Base-by-base conservation (phyloP, 345 rosid genomes). In the Gossypium mustelinum region DNA sequence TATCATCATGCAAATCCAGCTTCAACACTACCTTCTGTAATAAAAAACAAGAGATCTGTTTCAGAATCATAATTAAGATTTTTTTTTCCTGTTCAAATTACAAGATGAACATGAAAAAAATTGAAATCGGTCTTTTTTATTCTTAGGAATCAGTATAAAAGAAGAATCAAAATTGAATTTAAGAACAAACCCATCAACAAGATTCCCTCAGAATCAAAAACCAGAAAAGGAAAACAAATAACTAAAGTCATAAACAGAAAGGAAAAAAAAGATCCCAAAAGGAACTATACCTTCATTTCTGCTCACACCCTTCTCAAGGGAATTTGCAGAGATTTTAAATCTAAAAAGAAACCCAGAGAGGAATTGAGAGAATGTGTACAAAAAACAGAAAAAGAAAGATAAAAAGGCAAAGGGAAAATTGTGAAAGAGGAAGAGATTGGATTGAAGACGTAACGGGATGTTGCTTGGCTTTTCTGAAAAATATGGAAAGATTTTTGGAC, bases 1-100 rank as follows among this genome's bases (percentile, higher is more conserved):
- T 92, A 76, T 82, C 92, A 75, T 91, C 94, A 16, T 80, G 77
- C 77, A 94, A 76, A 73, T 92, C 97, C 90, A 92, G 29, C 80
- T 82, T 92, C 81, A 94, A 16, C 58, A 89, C 94, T 52, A 86
- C 55, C 86, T 92, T 94, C 98, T 94, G 92, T 89, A 82, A 75
- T 9, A 12, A 43, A 70, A 79, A 43, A 29, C 74, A 43, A 47
- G 8, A 67, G 77, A 85, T 83, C 79, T 58, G 59, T 11, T 59
- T 73, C 55, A 75, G 73, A 64, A 74, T 56, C 71, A 51, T 44
- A 34, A 34, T 34, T 5, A 4, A 34, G 1, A 34, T 3, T 3
- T 34, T 34, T 4, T 29, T 29, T 34, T 34, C 5, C 1, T 24
- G 39, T 34, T 34, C 7, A 34, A 5, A 34, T 5, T 34, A 34